Base-by-base conservation (phyloP, 768 basidiomycete species). In the Tylopilus sp. region DNA sequence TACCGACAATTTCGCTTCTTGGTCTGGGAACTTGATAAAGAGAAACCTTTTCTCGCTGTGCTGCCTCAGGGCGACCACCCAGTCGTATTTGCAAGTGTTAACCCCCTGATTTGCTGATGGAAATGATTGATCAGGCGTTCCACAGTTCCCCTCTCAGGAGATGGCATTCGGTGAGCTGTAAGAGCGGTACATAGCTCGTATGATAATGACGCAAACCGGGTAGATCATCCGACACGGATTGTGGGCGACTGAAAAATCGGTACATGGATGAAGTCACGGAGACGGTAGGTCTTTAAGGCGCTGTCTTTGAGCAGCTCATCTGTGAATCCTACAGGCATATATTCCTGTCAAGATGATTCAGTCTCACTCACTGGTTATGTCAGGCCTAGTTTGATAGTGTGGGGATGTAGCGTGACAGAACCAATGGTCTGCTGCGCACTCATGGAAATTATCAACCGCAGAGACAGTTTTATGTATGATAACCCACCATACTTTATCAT, bases 151-250 rank as follows among this genome's bases (percentile, higher is more conserved):
- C 81, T 1, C 57, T 82, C 23, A 73, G 66, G 52, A 88, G 87
- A 54, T 88, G 85, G 85, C 85, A 87, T 63, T 83, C 83, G 22
- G 85, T 84, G 65, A 26, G 74, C 47, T 25, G 38, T 25, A 7
- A 17, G 21, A 20, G 21, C n/a, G n/a, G 15, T 12, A 13, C 26
- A 25, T 18, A 12, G 3, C 17, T 20, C 30, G 8, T 21, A 38
- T 30, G 6, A 15, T 48, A 9, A 28, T 9, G 33, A 48, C 33
- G 4, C 15, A 10, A 23, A 4, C 18, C 5, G 33, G 21, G 21
- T 52, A 85, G 84, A 86, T 87, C 51, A 80, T 89, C 42, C 78
- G 85, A 15, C 82, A 87, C 61, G 86, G 86, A 2, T 70, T 88
- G 7, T 86, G 85, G 82, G 82, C 72, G 65, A 80, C 12, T 31